Base-by-base conservation (phyloP, 305 asterid genomes). In the Plantago coronopus region DNA sequence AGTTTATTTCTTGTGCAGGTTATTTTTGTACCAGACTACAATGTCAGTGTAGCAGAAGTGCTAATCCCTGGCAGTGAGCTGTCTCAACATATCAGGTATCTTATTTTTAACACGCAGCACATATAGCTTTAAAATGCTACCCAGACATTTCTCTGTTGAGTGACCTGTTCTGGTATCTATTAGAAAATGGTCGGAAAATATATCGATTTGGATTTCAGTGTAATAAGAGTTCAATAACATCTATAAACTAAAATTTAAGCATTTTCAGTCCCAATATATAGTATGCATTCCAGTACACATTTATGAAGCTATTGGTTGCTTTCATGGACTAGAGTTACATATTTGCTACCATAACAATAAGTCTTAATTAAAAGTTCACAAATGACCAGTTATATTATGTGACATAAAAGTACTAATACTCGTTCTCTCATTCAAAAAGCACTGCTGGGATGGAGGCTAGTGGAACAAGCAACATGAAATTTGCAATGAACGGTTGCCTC, bases 371-470 rank as follows among this genome's bases (percentile, higher is more conserved):
- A 44, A 48, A 20, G 22, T 20, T 62, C 16, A 21, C 31, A 15
- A 58, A 48, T 17, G 48, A 34, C 40, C 7, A 34, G 12, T 7
- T 34, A 34, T 34, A 8, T 8, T 12, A 34, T 34, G 40, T 34
- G 40, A 12, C 40, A 3, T 34, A 34, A 7, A 48, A 17, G n/a
- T 50, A 50, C 34, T 50, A 22, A 21, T 20, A 48, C 31, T 21
- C 16, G 22, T 50, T 50, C 29, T 50, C 31, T 21, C 34, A 21
- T 50, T 63, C 48, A 38, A 31, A 42, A 34, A 81, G 85, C 57
- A 84, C 86, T 70, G 86, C 91, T 59, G 91, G 91, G 68, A 81
- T 81, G 88, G 91, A 84, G 72, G 91, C 91, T 12, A 81, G 88
- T 64, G 91, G 91, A 54, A 84, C 91, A 60, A 81, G 91, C 85